Conservation (phyloP, 116 monocot genomes). For the Iris pallida region DNA sequence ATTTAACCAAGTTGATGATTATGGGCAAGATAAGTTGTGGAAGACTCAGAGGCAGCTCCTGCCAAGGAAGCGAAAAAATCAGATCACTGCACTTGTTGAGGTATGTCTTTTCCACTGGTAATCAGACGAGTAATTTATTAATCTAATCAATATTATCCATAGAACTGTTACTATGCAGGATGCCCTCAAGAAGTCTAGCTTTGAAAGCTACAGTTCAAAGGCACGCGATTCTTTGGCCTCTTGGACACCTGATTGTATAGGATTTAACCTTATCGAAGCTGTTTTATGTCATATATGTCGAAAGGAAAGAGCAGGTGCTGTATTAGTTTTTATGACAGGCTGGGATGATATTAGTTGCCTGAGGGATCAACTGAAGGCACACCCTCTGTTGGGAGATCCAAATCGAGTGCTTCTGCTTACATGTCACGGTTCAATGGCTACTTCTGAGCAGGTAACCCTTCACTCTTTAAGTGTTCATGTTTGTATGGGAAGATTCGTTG, state of each 20-base stretch:
- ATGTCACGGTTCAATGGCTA: slow-evolving; percentile 99
- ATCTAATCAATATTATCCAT: neutral
- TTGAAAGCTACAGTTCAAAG: slow-evolving; percentile 73
- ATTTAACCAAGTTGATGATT: slow-evolving; percentile 95
- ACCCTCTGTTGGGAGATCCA: slow-evolving; percentile 96
- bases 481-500: too few relatives aligned
- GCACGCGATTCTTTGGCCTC: slow-evolving; percentile 87
- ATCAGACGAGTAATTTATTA: neutral
- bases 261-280: slow-evolving; percentile 98
- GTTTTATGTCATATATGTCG: slow-evolving; percentile 96
- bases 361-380: slow-evolving; percentile 90
- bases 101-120: slow-evolving; percentile 22
- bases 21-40: slow-evolving; percentile 98
- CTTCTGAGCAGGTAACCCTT: slow-evolving; percentile 79
- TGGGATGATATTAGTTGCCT: slow-evolving; percentile 99
- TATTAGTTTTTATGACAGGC: slow-evolving; percentile 99
- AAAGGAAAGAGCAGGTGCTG: slow-evolving; percentile 89
- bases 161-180: slow-evolving; percentile 41
- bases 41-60: slow-evolving; percentile 88
- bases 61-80: slow-evolving; percentile 89
- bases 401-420: slow-evolving; percentile 86
- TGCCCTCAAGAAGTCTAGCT: slow-evolving; percentile 74
- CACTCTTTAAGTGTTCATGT: neutral
- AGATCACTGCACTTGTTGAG: slow-evolving; percentile 90
- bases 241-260: slow-evolving; percentile 97